phyloP scores from a whole-genome alignment of 1,284 basidiomycete species.

The Marasmius sp. region DNA sequence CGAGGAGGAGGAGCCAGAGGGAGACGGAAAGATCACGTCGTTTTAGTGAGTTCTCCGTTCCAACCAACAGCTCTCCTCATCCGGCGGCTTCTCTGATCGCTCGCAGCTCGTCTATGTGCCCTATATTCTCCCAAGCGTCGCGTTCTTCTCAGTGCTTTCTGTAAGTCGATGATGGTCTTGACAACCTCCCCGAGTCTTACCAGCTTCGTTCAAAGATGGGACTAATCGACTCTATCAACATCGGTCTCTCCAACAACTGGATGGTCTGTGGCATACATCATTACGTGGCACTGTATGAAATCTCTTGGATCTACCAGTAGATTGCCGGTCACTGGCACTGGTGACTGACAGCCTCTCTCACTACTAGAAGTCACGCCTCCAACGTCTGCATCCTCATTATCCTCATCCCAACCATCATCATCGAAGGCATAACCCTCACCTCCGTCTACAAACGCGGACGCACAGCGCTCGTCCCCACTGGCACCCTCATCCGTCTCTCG shows the following conservation, averaged over 20 bases:
- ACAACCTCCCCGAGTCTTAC: neutral
- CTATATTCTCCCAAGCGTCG: constrained; percentile 8
- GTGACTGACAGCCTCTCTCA: neutral
- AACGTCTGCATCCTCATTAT: constrained; percentile 6
- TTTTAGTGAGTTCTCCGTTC: no score
- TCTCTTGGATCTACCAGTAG: neutral
- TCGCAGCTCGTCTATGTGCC: constrained; percentile 6
- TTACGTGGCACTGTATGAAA: neutral
- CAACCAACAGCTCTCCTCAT: neutral
- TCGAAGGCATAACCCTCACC: neutral
- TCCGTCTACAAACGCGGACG: constrained; percentile 3
- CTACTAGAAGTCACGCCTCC: constrained; percentile 5
- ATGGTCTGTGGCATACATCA: constrained; percentile 11
- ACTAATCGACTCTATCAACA: neutral
- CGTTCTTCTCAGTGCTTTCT: constrained; percentile 6
- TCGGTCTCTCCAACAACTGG: constrained; percentile 4
- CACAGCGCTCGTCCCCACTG: neutral
- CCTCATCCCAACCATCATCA: constrained; percentile 12
- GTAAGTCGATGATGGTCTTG: neutral
- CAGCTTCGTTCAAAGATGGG: constrained; percentile 6
- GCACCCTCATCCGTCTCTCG: constrained; percentile 3
- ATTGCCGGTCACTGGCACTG: no score
- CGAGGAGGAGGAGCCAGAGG: no score
- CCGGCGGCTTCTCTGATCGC: neutral
- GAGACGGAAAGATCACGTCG: no score